Evolutionary conservation across 1,284 basidiomycete genomes (phyloP), one percentile per base, ranked within the genome.

Genomic region (Malassezia brasiliensis): DNA sequence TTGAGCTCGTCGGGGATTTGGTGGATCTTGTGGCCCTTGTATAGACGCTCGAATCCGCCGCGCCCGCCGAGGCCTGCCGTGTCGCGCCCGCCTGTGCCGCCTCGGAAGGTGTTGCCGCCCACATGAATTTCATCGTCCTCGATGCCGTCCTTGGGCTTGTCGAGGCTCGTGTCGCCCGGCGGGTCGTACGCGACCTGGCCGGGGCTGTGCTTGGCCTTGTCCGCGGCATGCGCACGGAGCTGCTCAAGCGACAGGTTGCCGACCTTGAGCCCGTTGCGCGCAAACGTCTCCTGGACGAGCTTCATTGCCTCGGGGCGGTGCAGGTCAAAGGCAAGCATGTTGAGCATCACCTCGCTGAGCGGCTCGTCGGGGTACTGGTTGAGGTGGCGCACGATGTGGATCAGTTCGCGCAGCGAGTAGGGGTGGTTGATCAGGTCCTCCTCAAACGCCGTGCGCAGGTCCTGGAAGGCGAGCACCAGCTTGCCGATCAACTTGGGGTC

Each of bases 91-190:
- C 76, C 76, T 1, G 69, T 72, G 17, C 76, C 76, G 25, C 76
- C 76, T 3, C 70, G 66, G 72, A 74, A 77, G 9, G 65, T 71
- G 53, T 77, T 77, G 3, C 76, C 76, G 5, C 76, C 76, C 1
- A 65, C 60, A 45, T 77, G 75, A 17, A 61, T 53, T 45, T 77
- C 60, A 42, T 70, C 68, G 50, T 75, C 72, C 5, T 61, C 60
- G 52, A 76, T 69, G 12, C 76, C 76, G 34, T 65, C 63, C 54
- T 77, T 77, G n/a, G 72, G 70, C 40, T 59, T 60, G 55, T 66
- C 56, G 14, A 74, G 62, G 22, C 50, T 30, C 11, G 72, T 73
- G 31, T 63, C 62, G 15, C 60, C 56, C 3, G 62, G 59, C 11
- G 47, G 53, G 34, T 67, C 63, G 44, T 49, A 71, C 22, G 63